Conservation (phyloP, 2,329 filamentous ascomycete species). For the Venturiaceae sp. region DNA sequence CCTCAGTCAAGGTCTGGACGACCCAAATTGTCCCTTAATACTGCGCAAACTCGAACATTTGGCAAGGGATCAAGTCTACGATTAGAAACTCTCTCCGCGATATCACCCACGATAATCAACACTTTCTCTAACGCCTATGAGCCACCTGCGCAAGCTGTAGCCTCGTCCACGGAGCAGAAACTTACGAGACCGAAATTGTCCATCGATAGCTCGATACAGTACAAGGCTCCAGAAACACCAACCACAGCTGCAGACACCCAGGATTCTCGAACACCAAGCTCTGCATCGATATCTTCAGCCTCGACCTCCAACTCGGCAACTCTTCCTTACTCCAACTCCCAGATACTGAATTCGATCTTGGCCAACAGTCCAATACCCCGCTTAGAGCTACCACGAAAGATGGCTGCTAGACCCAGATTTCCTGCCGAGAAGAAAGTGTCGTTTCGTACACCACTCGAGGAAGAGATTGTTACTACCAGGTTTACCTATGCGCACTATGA, state of each 20-base stretch:
- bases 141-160: constrained; percentile 14
- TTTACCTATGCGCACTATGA: constrained; percentile 49
- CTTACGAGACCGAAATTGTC: constrained; percentile 21
- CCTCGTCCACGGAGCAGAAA: constrained; percentile 20
- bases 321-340: constrained; percentile 36
- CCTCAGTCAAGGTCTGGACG: constrained; percentile 16
- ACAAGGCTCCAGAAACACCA: constrained; percentile 8
- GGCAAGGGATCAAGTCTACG: constrained; percentile 41
- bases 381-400: constrained; percentile 21
- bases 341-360: constrained; percentile 36
- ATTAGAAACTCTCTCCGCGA: constrained; percentile 42
- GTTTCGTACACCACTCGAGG: constrained; percentile 45
- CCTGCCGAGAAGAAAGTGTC: constrained; percentile 48
- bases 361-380: constrained; percentile 32
- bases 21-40: constrained; percentile 54
- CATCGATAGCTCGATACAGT: constrained; percentile 19
- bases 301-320: constrained; percentile 29
- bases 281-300: constrained; percentile 13
- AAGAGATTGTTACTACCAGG: constrained; percentile 47
- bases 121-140: constrained; percentile 52
- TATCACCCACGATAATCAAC: constrained; percentile 51
- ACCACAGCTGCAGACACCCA: constrained; percentile 2
- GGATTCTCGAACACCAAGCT: constrained; percentile 22
- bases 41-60: constrained; percentile 39
- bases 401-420: constrained; percentile 24